These are phyloP conservation scores for Thelonectria discophora DNA, from an alignment of 2,329 filamentous ascomycete genomes.

Conservation along the genomic window DNA sequence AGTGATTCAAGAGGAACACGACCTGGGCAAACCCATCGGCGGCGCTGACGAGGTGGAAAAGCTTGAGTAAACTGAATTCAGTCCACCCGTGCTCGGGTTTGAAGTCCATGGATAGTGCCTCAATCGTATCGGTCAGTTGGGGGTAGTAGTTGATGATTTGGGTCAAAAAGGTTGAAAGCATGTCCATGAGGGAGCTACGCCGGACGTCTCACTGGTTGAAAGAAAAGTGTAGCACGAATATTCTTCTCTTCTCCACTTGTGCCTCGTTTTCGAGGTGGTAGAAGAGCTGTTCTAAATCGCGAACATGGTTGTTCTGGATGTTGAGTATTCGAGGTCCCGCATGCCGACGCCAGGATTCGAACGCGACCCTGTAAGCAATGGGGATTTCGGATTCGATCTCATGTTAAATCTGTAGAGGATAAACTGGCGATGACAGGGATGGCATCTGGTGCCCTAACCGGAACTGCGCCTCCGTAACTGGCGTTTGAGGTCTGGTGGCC, in stretches of 20 bases:
- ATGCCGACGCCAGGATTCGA: background rate
- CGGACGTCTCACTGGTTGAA: background rate
- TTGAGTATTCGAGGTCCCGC: background rate
- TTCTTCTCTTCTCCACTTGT: background rate
- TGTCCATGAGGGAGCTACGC: background rate
- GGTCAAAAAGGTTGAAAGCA: background rate
- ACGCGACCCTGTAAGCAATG: background rate
- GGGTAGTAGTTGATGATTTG: background rate
- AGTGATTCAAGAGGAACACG: background rate
- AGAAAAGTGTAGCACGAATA: background rate
- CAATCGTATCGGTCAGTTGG: background rate
- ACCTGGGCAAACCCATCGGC: background rate
- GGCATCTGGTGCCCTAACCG: background rate
- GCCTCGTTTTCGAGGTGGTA: background rate
- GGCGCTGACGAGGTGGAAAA: background rate
- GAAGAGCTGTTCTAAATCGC: background rate
- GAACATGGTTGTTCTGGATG: background rate
- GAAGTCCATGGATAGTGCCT: background rate
- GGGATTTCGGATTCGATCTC: background rate
- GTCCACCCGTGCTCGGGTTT: background rate
- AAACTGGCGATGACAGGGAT: background rate
- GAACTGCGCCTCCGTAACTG: background rate
- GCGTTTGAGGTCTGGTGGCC: background rate
- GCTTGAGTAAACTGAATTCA: background rate
- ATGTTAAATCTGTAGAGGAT: background rate